Evolutionary conservation across 208 protist genomes (phyloP).

Genomic region (Kentomonas sorsogonicus): DNA sequence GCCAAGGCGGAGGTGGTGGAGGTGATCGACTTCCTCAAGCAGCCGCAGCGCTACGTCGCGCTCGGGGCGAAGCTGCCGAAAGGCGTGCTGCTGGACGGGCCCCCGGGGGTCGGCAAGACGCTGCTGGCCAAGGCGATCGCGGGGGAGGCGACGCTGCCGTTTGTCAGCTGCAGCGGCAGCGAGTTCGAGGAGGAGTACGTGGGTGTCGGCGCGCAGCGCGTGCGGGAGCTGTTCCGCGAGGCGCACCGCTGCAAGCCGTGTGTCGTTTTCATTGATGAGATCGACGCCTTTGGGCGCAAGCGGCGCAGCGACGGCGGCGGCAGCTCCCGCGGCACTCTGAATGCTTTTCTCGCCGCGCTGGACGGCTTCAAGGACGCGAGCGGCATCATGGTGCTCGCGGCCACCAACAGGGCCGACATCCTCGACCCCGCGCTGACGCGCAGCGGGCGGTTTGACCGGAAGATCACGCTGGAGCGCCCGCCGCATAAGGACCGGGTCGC

Average conservation of each 20-base stretch:
- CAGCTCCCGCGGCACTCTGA: conserved; percentile 90
- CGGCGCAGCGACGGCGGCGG: conserved; percentile 57
- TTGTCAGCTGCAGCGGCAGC: conserved; percentile 91
- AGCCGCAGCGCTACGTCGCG: conserved; percentile 88
- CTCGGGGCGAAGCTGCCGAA: conserved; percentile 95
- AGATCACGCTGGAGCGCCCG: conserved; percentile 90
- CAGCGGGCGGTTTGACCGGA: conserved; percentile 93
- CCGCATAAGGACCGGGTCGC: conserved; percentile 92
- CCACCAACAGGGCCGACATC: conserved; percentile 96
- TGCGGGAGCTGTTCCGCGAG: conserved; percentile 91
- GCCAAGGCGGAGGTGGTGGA: conserved; percentile 87
- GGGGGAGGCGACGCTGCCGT: conserved; percentile 91
- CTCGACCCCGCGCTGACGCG: conserved; percentile 96
- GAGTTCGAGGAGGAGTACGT: conserved; percentile 97
- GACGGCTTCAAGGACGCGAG: conserved; percentile 94
- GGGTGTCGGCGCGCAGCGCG: conserved; percentile 92
- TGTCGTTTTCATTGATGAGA: conserved; percentile 98
- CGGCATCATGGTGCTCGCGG: conserved; percentile 96
- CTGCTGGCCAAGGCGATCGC: conserved; percentile 84
- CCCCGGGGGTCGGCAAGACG: conserved; percentile 95
- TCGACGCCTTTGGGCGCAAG: conserved; percentile 93
- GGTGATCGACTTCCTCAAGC: conserved; percentile 94
- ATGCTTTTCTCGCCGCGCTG: conserved; percentile 98
- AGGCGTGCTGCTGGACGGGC: conserved; percentile 94
- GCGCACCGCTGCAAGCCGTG: conserved; percentile 93